Conservation (phyloP, 2,329 filamentous ascomycete genomes). For the Colletotrichum filicis region DNA sequence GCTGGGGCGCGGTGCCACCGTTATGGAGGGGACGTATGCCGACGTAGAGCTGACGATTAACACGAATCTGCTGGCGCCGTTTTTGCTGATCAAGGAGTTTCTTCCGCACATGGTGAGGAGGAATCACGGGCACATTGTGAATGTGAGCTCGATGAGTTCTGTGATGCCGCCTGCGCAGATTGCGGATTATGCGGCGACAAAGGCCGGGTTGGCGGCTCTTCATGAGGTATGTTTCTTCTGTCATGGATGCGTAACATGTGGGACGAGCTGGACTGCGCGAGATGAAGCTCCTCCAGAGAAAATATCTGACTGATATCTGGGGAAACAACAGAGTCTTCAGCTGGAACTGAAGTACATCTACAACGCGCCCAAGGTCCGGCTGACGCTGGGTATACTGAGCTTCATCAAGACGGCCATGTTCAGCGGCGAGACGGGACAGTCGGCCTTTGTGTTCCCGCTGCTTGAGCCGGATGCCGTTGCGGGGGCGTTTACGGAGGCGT, state of each 20-base stretch:
- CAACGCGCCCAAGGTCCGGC: conserved; percentile 40
- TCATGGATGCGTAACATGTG: no score
- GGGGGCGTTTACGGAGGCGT: conserved; percentile 39
- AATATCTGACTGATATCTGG: no score
- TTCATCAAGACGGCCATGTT: conserved; percentile 45
- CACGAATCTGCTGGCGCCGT: conserved; percentile 68
- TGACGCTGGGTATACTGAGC: conserved; percentile 42
- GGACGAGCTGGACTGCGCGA: no score
- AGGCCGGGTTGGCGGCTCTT: conserved; percentile 49
- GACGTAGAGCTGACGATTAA: conserved; percentile 44
- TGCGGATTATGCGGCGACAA: conserved; percentile 69
- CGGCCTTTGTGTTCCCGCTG: conserved; percentile 42
- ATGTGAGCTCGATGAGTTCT: conserved; percentile 66
- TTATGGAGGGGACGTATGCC: conserved; percentile 42
- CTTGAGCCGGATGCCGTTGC: conserved; percentile 44
- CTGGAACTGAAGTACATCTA: conserved; percentile 43
- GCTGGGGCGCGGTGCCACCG: conserved; percentile 39
- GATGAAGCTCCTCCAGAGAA: no score
- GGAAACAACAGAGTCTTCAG: conserved; percentile 39
- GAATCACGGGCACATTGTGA: conserved; percentile 74
- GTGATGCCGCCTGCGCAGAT: conserved; percentile 64
- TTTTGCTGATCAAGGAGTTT: conserved; percentile 66
- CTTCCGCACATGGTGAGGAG: conserved; percentile 65
- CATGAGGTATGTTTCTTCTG: neutral
- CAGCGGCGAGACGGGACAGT: conserved; percentile 37